Base-by-base conservation (phyloP, 495 filamentous ascomycete genomes). In the Aspergillus baeticus region DNA sequence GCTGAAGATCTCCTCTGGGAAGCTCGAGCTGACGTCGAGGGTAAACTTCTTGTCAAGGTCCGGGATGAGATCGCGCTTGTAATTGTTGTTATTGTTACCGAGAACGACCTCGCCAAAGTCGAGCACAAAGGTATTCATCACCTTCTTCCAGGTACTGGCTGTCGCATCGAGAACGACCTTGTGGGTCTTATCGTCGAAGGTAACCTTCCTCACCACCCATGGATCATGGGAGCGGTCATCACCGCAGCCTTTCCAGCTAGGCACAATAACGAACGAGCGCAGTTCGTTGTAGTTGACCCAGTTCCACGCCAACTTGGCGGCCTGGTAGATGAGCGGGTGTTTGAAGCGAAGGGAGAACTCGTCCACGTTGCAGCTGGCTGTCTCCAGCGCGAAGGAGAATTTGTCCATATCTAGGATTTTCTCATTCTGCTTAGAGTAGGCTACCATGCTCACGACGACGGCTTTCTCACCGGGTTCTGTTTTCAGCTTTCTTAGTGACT, bases 51-150 rank as follows among this genome's bases (percentile, higher is more conserved):
- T 21, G 15, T 54, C 39, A 3, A 54, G 39, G 11, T 54, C 41
- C 6, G 51, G 38, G 41, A 54, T 54, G 17, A 54, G 45, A 54
- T 54, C 51, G 26, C 39, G 51, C 26, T 54, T 54, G 29, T 33
- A 6, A 17, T 23, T 54, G 17, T 20, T 3, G 20, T 26, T 26
- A 10, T 41, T 3, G 20, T 26, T 26, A 10, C 39, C 51, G n/a
- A 54, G 29, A 15, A 46, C 41, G 11, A 46, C 51, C 41, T 54
- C 51, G 8, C 51, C 51, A 22, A 54, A 54, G 51, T 54, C 51
- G 1, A 54, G 31, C 1, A 36, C 18, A 15, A 54, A 42, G 6
- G 51, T 54, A 31, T 54, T 54, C 51, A 54, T 54, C 6, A 54
- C 51, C 11, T 54, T 35, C 29, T 54, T 54, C 51, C 51, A 54